phyloP scores from a whole-genome alignment of 1,139 yeast species.

The Yamadazyma membranifaciens region DNA sequence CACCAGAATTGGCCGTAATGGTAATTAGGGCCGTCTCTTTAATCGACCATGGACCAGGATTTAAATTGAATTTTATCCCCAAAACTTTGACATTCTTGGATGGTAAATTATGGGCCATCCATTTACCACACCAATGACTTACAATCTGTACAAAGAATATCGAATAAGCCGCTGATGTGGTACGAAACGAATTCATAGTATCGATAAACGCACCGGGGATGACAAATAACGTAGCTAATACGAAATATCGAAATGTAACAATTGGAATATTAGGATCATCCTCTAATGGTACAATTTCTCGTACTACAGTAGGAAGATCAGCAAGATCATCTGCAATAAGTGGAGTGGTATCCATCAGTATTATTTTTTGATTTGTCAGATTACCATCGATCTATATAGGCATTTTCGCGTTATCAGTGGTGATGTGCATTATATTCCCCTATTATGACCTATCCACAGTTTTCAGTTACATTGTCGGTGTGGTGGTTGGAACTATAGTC shows the following conservation, averaged over 20 bases:
- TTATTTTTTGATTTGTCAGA: neutral
- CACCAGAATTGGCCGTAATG: conserved; percentile 45
- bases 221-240: conserved; percentile 37
- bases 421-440: neutral
- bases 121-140: conserved; percentile 42
- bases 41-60: conserved; percentile 49
- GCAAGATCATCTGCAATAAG: conserved; percentile 14
- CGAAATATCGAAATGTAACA: conserved; percentile 40
- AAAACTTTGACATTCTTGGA: conserved; percentile 19
- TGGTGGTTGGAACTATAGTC: too few relatives aligned
- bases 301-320: conserved; percentile 28
- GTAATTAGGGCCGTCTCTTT: conserved; percentile 46
- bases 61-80: conserved; percentile 25
- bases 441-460: neutral
- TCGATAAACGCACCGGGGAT: conserved; percentile 49
- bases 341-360: conserved; percentile 5
- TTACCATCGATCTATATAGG: neutral
- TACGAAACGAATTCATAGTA: conserved; percentile 47
- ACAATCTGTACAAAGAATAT: conserved; percentile 46
- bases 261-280: conserved; percentile 37
- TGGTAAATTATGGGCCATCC: conserved; percentile 35
- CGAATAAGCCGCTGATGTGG: conserved; percentile 47
- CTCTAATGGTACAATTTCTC: conserved; percentile 33
- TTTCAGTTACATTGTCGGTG: neutral
- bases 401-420: neutral